Conservation (phyloP, 352 stramenopile species). For the Phytophthora sp. region DNA sequence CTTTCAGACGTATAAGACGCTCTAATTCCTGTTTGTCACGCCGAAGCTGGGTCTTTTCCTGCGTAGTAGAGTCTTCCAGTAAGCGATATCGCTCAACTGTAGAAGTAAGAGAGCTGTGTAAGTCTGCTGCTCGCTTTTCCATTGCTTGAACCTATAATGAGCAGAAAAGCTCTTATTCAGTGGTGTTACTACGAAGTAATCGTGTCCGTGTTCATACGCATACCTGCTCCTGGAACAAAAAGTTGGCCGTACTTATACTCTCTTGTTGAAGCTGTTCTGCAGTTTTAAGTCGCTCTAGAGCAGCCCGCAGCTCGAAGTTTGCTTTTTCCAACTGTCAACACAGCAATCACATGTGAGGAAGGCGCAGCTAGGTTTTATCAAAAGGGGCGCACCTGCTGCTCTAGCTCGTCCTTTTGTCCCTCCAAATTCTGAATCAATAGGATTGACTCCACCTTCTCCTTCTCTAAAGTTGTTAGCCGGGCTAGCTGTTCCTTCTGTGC, state of each 20-base stretch:
- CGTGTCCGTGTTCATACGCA: not conserved
- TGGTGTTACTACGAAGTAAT: not conserved
- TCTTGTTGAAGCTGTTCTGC: slow-evolving; percentile 13
- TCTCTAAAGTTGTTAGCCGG: slow-evolving; percentile 18
- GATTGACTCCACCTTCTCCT: slow-evolving; percentile 25
- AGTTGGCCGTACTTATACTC: not conserved
- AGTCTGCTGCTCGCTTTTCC: slow-evolving; percentile 11
- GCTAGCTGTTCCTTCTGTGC: slow-evolving; percentile 23
- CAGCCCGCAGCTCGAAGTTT: not conserved
- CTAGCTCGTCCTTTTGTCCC: slow-evolving; percentile 8
- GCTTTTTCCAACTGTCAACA: slow-evolving; percentile 14
- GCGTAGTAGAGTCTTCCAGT: slow-evolving; percentile 21
- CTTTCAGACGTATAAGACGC: slow-evolving; percentile 29
- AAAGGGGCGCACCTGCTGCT: slow-evolving; percentile 17
- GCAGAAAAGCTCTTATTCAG: not conserved
- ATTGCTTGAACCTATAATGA: slow-evolving; percentile 1
- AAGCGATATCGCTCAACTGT: slow-evolving; percentile 17
- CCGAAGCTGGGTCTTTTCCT: slow-evolving; percentile 40
- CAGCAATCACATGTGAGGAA: not conserved
- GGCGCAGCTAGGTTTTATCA: not conserved
- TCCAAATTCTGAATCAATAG: slow-evolving; percentile 20
- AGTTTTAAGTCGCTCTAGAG: slow-evolving; percentile 7
- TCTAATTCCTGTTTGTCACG: slow-evolving; percentile 46
- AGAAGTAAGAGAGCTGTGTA: slow-evolving; percentile 13
- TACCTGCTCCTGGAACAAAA: slow-evolving; percentile 21